phyloP scores from a whole-genome alignment of 768 basidiomycete genomes.

The Lactarius sanguifluus region DNA sequence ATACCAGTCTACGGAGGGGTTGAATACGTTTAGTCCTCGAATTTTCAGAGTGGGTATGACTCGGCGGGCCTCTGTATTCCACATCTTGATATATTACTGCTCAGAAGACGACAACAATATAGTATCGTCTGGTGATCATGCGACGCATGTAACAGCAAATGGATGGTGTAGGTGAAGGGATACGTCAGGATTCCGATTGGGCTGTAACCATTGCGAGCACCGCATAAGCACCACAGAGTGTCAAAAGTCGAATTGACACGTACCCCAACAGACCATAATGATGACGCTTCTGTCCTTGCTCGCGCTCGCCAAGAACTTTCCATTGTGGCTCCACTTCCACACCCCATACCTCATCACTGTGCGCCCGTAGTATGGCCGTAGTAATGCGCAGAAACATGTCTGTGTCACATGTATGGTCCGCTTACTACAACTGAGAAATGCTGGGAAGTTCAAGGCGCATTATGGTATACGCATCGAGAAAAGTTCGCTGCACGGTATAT shows the following conservation, averaged over 20 bases:
- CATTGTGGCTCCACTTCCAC: conserved; percentile 94
- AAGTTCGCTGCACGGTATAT: conserved; percentile 27
- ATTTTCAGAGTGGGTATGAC: conserved; percentile 13
- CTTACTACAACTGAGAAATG: conserved; percentile 74
- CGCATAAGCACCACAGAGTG: conserved; percentile 3
- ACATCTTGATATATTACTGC: conserved; percentile 77
- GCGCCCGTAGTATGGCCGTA: conserved; percentile 80
- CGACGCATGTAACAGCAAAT: conserved; percentile 74
- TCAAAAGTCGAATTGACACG: conserved; percentile 35
- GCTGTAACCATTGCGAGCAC: conserved; percentile 15
- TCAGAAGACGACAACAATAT: conserved; percentile 84
- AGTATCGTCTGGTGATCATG: conserved; percentile 91
- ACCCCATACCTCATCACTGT: conserved; percentile 94
- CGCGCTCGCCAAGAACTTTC: conserved; percentile 78
- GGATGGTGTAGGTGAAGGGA: conserved; percentile 62
- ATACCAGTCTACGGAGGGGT: conserved; percentile 58
- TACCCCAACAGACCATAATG: conserved; percentile 88
- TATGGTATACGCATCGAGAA: conserved; percentile 84
- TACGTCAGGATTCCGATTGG: conserved; percentile 49
- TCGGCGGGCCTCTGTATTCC: conserved; percentile 76
- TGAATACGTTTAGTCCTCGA: conserved; percentile 18
- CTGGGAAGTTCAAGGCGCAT: conserved; percentile 54
- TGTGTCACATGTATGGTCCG: conserved; percentile 81
- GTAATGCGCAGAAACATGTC: conserved; percentile 81
- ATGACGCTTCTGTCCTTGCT: conserved; percentile 86